phyloP scores from a whole-genome alignment of 768 basidiomycete genomes.

The Tremella fuciformis region DNA sequence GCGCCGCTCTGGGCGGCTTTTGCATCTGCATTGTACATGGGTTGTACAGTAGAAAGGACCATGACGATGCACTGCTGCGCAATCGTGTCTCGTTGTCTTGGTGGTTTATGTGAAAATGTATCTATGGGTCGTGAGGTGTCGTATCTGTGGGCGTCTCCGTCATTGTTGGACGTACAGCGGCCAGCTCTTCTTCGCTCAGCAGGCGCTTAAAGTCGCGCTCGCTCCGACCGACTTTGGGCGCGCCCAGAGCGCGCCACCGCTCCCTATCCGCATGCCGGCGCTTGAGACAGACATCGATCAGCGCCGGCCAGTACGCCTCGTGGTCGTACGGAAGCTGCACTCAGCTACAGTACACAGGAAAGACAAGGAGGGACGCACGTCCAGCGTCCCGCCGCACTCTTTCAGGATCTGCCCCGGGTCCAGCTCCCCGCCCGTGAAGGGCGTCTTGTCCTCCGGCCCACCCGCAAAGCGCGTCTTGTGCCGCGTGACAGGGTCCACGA shows the following conservation, averaged over 20 bases:
- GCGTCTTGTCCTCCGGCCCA: conserved; percentile 19
- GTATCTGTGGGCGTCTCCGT: too few relatives aligned
- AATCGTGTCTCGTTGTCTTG: too few relatives aligned
- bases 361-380: conserved; percentile 30
- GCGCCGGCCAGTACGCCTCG: conserved; percentile 35
- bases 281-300: conserved; percentile 27
- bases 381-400: conserved; percentile 43
- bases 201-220: conserved; percentile 4
- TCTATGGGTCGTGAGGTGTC: too few relatives aligned
- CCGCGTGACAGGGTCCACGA: conserved; percentile 46
- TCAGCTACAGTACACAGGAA: not conserved
- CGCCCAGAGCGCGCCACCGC: conserved; percentile 16
- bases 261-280: conserved; percentile 21
- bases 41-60: too few relatives aligned
- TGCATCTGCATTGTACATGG: too few relatives aligned
- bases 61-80: too few relatives aligned
- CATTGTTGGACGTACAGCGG: too few relatives aligned
- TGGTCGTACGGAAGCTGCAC: conserved; percentile 40
- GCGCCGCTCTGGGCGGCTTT: not conserved
- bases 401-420: conserved; percentile 28
- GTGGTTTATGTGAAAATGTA: too few relatives aligned
- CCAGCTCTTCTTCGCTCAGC: conserved; percentile 10
- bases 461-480: conserved; percentile 30
- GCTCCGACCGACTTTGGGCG: conserved; percentile 12
- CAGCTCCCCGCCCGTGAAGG: conserved; percentile 35